Evolutionary conservation across 768 basidiomycete genomes (phyloP).

Genomic region (Lentinula aciculospora): DNA sequence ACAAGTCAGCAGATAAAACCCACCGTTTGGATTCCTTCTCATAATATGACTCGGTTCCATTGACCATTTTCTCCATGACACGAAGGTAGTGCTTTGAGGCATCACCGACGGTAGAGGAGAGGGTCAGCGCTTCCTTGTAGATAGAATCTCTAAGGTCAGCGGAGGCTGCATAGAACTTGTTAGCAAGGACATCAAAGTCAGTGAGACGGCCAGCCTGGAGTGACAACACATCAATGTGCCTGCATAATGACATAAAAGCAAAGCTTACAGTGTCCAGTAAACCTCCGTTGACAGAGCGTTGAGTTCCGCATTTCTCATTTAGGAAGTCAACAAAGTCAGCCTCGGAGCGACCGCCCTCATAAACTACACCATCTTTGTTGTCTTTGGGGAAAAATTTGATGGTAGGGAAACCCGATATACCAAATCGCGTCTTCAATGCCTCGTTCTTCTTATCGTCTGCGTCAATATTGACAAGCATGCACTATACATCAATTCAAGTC

Average conservation of each 20-base stretch:
- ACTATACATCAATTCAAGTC: constrained; percentile 36
- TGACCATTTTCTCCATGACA: constrained; percentile 84
- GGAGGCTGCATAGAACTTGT: constrained; percentile 63
- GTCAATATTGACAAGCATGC: constrained; percentile 86
- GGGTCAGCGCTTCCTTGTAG: constrained; percentile 53
- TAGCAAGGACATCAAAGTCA: constrained; percentile 73
- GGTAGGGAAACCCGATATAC: constrained; percentile 80
- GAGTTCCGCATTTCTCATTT: constrained; percentile 83
- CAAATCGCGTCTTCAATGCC: constrained; percentile 65
- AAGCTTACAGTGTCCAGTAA: constrained; percentile 56
- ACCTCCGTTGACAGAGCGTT: constrained; percentile 77
- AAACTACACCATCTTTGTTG: constrained; percentile 56
- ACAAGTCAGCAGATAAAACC: constrained; percentile 16
- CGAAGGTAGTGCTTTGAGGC: constrained; percentile 76
- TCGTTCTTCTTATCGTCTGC: constrained; percentile 82
- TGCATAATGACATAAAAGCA: background rate
- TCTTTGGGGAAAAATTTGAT: constrained; percentile 91
- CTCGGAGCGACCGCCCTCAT: constrained; percentile 68
- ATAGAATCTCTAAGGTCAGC: constrained; percentile 54
- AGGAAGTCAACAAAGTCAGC: constrained; percentile 73
- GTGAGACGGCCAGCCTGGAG: constrained; percentile 74
- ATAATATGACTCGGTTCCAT: constrained; percentile 67
- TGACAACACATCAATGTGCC: background rate
- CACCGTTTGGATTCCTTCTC: constrained; percentile 85
- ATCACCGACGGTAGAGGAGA: constrained; percentile 46